These are phyloP conservation scores for Cenchrus fungigraminus DNA, from an alignment of 176 grass and related monocot genomes.

Conservation along the genomic window DNA sequence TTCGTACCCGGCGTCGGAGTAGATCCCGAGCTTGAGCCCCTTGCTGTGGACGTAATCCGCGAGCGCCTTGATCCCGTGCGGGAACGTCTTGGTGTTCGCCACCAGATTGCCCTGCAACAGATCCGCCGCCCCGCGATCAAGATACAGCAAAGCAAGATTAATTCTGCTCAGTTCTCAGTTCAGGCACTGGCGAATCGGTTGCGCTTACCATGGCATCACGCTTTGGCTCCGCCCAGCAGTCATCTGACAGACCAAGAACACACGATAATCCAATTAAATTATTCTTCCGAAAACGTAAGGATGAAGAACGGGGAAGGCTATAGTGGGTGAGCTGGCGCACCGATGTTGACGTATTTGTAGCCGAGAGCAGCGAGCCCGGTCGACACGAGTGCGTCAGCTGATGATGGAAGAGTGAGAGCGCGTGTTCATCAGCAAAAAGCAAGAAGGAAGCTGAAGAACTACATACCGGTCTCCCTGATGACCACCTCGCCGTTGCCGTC, in stretches of 20 bases:
- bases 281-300: too few species aligned
- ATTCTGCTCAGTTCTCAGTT: neutral
- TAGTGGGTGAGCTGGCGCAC: conserved; percentile 27
- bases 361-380: conserved; percentile 77
- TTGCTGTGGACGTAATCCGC: conserved; percentile 88
- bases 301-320: neutral
- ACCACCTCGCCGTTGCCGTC: conserved; percentile 64
- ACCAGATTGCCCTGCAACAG: conserved; percentile 61
- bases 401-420: neutral
- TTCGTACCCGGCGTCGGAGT: conserved; percentile 87
- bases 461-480: conserved; percentile 75
- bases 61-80: conserved; percentile 78
- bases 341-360: conserved; percentile 91
- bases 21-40: conserved; percentile 93
- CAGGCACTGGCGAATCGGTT: neutral
- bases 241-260: conserved; percentile 48
- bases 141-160: neutral
- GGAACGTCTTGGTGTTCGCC: conserved; percentile 67
- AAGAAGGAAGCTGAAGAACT: neutral
- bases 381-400: conserved; percentile 84
- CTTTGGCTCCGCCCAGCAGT: conserved; percentile 80
- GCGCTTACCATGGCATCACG: conserved; percentile 61
- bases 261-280: neutral
- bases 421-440: neutral
- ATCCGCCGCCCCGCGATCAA: too few species aligned